phyloP scores from a whole-genome alignment of 352 stramenopile genomes.

The Plasmopara viticola region DNA sequence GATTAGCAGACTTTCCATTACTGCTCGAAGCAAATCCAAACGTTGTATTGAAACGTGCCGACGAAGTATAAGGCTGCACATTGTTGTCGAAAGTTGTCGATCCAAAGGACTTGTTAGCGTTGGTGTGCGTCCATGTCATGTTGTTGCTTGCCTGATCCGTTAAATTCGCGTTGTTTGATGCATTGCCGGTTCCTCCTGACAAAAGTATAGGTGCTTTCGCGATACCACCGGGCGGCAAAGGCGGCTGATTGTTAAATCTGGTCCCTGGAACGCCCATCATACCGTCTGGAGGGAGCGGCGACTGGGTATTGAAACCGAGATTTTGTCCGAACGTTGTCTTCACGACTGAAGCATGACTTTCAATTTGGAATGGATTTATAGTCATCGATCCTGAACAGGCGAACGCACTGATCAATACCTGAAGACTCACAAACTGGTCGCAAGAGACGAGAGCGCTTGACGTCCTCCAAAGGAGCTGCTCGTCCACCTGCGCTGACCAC shows the following conservation, averaged over 20 bases:
- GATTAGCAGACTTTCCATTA: slow-evolving; percentile 2
- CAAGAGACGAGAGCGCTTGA: slow-evolving; percentile 6
- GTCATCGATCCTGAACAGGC: slow-evolving; percentile 27
- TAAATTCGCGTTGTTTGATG: slow-evolving; percentile 13
- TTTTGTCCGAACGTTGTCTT: slow-evolving; percentile 35
- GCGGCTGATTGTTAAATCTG: slow-evolving; percentile 16
- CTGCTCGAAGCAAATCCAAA: slow-evolving; percentile 22
- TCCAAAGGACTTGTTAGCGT: slow-evolving; percentile 13
- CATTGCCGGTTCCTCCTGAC: slow-evolving; percentile 10
- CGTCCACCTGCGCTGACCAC: slow-evolving; percentile 7
- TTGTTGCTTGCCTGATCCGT: slow-evolving; percentile 20
- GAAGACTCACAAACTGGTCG: slow-evolving; percentile 8
- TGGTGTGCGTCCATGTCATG: slow-evolving; percentile 11
- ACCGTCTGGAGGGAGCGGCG: slow-evolving; percentile 21
- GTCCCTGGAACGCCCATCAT: slow-evolving; percentile 10
- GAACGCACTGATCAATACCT: slow-evolving; percentile 33
- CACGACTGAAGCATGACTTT: slow-evolving; percentile 1
- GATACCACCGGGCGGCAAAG: slow-evolving; percentile 20
- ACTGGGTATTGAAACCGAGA: slow-evolving; percentile 20
- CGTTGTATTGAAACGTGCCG: slow-evolving; percentile 9
- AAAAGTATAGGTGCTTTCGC: slow-evolving; percentile 8
- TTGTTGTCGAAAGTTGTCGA: slow-evolving; percentile 15
- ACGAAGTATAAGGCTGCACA: slow-evolving; percentile 3
- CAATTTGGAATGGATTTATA: slow-evolving; percentile 30
- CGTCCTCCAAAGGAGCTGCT: slow-evolving; percentile 1